Percentiles rank a stretch among this genome's conserved stretches.
Conservation (phyloP, 2,329 filamentous ascomycete species). For the Oidium heveae region DNA sequence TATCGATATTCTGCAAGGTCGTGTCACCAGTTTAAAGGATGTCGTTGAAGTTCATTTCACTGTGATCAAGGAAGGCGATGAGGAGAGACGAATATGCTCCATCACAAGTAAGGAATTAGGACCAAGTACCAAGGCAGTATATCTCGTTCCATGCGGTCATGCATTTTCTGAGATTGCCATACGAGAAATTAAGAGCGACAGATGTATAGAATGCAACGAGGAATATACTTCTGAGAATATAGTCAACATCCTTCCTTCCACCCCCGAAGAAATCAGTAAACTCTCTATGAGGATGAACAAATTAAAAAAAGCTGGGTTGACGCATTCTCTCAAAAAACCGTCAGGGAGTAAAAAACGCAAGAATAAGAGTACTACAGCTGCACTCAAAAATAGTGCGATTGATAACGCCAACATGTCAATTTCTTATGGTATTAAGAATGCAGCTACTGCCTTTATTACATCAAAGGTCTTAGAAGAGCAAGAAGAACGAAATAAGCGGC, state of each 20-base stretch:
- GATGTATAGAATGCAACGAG: conserved; percentile 49
- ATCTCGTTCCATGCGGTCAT: conserved; percentile 85
- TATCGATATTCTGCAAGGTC: conserved; percentile 31
- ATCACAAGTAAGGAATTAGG: conserved; percentile 73
- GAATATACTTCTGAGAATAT: conserved; percentile 49
- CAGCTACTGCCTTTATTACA: conserved; percentile 62
- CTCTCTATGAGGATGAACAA: conserved; percentile 39
- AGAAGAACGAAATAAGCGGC: conserved; percentile 52
- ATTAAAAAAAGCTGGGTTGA: conserved; percentile 46
- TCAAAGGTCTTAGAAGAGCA: conserved; percentile 73
- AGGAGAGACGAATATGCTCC: conserved; percentile 53
- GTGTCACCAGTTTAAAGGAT: conserved; percentile 60
- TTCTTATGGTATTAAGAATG: conserved; percentile 51
- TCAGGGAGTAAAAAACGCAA: conserved; percentile 45
- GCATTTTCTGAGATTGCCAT: conserved; percentile 75
- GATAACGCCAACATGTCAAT: conserved; percentile 12
- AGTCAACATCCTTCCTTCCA: conserved; percentile 54
- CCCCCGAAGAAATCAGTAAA: conserved; percentile 42
- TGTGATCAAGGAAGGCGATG: conserved; percentile 19
- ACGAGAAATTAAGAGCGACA: conserved; percentile 45
- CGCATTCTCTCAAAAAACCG: conserved; percentile 73
- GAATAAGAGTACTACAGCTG: conserved; percentile 17
- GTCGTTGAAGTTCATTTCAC: conserved; percentile 63
- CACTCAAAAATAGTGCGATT: conserved; percentile 5
- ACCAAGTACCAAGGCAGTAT: conserved; percentile 54